Evolutionary conservation across 2,329 filamentous ascomycete species (phyloP).

Genomic region (Botrytis sinoallii): DNA sequence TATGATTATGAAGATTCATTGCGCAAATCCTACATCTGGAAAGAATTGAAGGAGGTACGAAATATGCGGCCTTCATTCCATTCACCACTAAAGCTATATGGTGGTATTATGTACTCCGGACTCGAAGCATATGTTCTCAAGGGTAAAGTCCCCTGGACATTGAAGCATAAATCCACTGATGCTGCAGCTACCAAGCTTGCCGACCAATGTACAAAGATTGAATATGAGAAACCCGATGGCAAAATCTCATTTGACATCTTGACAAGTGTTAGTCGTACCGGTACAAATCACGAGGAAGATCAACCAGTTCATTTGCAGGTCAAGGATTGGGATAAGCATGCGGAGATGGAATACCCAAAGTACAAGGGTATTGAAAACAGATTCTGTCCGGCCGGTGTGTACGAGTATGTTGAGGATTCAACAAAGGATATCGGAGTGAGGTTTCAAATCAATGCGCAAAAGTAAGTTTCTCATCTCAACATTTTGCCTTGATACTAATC

Average conservation of each 20-base stretch:
- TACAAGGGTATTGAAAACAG: constrained; percentile 94
- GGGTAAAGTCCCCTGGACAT: constrained; percentile 85
- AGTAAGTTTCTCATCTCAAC: constrained; percentile 59
- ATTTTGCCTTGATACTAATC: constrained; percentile 3
- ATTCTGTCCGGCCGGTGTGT: constrained; percentile 96
- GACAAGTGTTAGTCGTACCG: constrained; percentile 90
- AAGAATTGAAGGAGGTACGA: constrained; percentile 88
- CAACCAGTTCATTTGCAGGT: constrained; percentile 96
- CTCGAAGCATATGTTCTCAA: constrained; percentile 85
- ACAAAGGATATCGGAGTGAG: constrained; percentile 82
- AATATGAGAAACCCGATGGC: constrained; percentile 94
- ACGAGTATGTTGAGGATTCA: constrained; percentile 94
- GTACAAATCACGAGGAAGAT: constrained; percentile 98
- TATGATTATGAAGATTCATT: constrained; percentile 92
- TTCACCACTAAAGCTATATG: constrained; percentile 78
- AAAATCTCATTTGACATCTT: constrained; percentile 94
- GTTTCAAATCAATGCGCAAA: constrained; percentile 97
- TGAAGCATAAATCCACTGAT: constrained; percentile 80
- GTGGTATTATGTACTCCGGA: constrained; percentile 88
- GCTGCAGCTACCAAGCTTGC: constrained; percentile 75
- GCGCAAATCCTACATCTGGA: constrained; percentile 85
- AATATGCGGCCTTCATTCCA: constrained; percentile 98
- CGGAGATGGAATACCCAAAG: constrained; percentile 74
- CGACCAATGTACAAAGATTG: constrained; percentile 79
- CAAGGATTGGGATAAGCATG: constrained; percentile 90